A percentile compares a stretch with the other conserved stretches of the same genome.
Conservation (phyloP, 2,329 filamentous ascomycete genomes). For the Fusarium sp. region DNA sequence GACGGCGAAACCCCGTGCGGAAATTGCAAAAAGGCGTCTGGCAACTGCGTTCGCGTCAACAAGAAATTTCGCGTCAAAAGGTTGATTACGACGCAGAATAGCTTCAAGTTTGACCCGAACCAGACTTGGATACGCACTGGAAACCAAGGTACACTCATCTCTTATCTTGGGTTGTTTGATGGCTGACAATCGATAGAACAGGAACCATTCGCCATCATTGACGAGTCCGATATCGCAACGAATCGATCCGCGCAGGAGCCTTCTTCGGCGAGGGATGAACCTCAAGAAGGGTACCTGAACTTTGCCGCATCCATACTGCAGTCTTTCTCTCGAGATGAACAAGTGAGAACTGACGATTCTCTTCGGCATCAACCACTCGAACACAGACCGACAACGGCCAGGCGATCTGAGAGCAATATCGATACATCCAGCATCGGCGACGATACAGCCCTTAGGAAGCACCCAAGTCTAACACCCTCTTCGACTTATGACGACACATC, state of each 20-base stretch:
- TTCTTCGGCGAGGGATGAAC: neutral
- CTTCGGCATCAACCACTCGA: neutral
- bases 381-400: neutral
- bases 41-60: slow-evolving; percentile 14
- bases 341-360: neutral
- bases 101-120: slow-evolving; percentile 25
- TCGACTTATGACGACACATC: neutral
- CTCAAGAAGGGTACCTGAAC: slow-evolving; percentile 2
- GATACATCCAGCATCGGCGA: neutral
- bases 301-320: slow-evolving; percentile 16
- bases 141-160: neutral
- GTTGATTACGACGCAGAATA: slow-evolving; percentile 24
- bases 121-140: slow-evolving; percentile 27
- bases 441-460: neutral
- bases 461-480: neutral
- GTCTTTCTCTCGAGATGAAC: slow-evolving; percentile 5
- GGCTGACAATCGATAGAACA: neutral
- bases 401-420: neutral
- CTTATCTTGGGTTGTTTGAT: neutral
- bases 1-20: slow-evolving; percentile 19
- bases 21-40: slow-evolving; percentile 17
- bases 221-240: slow-evolving; percentile 12
- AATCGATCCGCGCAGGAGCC: neutral
- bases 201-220: slow-evolving; percentile 6
- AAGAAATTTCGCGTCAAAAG: slow-evolving; percentile 28